These are phyloP conservation scores for Irpex sp. DNA, from an alignment of 1,284 basidiomycete species.

Conservation along the genomic window DNA sequence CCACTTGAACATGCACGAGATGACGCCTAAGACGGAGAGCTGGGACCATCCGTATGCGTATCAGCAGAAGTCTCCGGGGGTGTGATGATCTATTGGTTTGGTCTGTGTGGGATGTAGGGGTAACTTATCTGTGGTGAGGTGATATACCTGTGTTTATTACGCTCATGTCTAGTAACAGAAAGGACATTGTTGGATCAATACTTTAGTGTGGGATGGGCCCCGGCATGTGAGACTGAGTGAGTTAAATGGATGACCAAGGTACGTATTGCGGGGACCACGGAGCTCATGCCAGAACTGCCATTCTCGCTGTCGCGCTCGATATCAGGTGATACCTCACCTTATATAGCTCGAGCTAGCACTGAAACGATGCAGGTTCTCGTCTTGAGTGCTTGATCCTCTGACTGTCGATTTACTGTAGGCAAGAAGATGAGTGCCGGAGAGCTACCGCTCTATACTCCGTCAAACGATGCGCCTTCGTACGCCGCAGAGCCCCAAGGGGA, in stretches of 20 bases:
- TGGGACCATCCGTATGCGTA: conserved; percentile 8
- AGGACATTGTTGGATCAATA: background rate
- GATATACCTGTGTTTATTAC: background rate
- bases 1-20: conserved; percentile 11
- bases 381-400: background rate
- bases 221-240: background rate
- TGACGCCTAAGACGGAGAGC: conserved; percentile 7
- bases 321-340: too few species aligned
- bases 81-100: background rate
- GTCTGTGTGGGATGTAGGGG: background rate
- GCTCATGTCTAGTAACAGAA: background rate
- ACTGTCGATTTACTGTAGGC: background rate
- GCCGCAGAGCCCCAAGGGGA: conserved; percentile 20
- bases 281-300: background rate
- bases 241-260: background rate
- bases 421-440: background rate
- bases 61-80: background rate
- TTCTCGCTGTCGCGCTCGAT: too few species aligned
- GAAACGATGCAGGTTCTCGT: background rate
- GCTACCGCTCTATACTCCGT: conserved; percentile 20
- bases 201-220: background rate
- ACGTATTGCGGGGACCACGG: background rate
- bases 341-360: background rate
- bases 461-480: conserved; percentile 22
- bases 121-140: background rate